A percentile compares a stretch with the other conserved stretches of the same genome.
Evolutionary conservation across 768 basidiomycete genomes (phyloP).

Genomic region (Russula lepida): DNA sequence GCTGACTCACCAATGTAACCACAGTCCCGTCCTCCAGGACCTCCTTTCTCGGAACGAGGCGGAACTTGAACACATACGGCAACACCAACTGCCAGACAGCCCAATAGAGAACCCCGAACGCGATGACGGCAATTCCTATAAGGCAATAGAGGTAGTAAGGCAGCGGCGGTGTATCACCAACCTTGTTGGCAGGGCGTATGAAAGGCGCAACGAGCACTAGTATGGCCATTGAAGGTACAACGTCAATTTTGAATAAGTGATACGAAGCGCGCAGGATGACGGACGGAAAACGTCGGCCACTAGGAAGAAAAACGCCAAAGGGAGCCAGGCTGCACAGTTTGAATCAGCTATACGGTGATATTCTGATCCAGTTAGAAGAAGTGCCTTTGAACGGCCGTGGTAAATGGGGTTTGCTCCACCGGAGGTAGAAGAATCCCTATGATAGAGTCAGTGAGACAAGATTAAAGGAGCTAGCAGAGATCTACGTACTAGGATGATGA

Average conservation of each 20-base stretch:
- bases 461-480: not conserved
- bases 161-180: constrained; percentile 54
- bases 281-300: constrained; percentile 43
- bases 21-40: constrained; percentile 44
- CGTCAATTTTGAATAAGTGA: not conserved
- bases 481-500: constrained; percentile 42
- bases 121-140: constrained; percentile 43
- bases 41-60: constrained; percentile 41
- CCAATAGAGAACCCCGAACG: constrained; percentile 45
- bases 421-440: constrained; percentile 48
- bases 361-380: not conserved
- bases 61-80: constrained; percentile 41
- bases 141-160: constrained; percentile 54
- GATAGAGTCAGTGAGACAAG: not conserved
- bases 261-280: constrained; percentile 20
- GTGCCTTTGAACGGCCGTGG: constrained; percentile 43
- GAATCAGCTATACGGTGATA: constrained; percentile 7
- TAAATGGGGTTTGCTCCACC: constrained; percentile 41
- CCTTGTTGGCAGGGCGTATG: constrained; percentile 42
- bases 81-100: constrained; percentile 43
- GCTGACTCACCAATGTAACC: constrained; percentile 39
- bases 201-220: constrained; percentile 52
- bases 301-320: constrained; percentile 47
- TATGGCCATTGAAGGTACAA: not conserved
- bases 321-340: constrained; percentile 42